A percentile compares a stretch with the other conserved stretches of the same genome.
Evolutionary conservation across 306 rosid genomes (phyloP).

Genomic region (Aeschynomene evenia): DNA sequence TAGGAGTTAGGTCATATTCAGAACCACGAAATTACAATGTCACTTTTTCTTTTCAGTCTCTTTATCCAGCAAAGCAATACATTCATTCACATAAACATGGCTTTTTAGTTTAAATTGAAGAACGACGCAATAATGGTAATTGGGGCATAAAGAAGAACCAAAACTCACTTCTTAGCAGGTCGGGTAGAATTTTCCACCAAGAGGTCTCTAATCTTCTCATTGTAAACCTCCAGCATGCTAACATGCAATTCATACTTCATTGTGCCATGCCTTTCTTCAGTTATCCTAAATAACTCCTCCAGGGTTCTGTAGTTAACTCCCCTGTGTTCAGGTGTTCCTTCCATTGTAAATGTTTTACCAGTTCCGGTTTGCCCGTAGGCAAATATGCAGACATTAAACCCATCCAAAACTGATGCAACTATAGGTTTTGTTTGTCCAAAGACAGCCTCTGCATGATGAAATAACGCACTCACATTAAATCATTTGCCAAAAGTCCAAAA

Average conservation of each 20-base stretch:
- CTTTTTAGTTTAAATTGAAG: not conserved
- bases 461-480: constrained; percentile 1
- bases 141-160: not conserved
- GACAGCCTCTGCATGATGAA: constrained; percentile 62
- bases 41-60: not conserved
- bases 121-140: constrained; percentile 2
- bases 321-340: constrained; percentile 82
- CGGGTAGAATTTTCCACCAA: constrained; percentile 74
- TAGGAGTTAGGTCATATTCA: not conserved
- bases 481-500: not conserved
- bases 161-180: constrained; percentile 77
- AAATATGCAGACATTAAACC: constrained; percentile 90
- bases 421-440: constrained; percentile 80
- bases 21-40: not conserved
- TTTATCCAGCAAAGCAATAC: constrained; percentile 9
- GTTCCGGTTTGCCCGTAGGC: constrained; percentile 99
- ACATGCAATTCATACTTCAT: constrained; percentile 78
- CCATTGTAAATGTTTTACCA: constrained; percentile 98
- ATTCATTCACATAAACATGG: not conserved
- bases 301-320: constrained; percentile 96
- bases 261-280: constrained; percentile 65
- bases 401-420: constrained; percentile 91
- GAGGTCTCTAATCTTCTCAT: constrained; percentile 91
- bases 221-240: constrained; percentile 96
- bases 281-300: constrained; percentile 69